phyloP scores from a whole-genome alignment of 495 filamentous ascomycete genomes.

The Podospora didyma region DNA sequence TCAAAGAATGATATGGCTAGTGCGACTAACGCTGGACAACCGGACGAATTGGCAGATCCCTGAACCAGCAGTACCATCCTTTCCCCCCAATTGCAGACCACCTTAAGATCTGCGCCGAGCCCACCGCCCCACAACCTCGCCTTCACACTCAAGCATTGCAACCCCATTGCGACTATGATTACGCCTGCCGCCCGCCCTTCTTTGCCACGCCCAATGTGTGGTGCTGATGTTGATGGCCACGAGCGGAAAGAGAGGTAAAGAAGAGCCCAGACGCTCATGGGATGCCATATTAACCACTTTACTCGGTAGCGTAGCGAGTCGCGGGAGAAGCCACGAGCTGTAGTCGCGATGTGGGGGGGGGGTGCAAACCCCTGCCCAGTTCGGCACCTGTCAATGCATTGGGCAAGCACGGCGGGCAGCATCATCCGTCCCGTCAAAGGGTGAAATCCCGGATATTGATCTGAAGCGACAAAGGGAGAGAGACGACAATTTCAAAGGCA shows the following conservation, averaged over 20 bases:
- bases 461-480: not conserved
- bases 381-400: not conserved
- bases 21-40: too few species aligned
- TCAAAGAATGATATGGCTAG: too few species aligned
- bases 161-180: too few species aligned
- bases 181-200: not conserved
- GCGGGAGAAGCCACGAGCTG: constrained; percentile 14
- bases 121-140: not conserved
- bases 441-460: constrained; percentile 16
- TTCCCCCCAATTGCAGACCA: not conserved
- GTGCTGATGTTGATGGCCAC: too few species aligned
- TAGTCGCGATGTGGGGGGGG: not conserved
- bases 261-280: not conserved
- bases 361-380: not conserved
- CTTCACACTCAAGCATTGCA: not conserved
- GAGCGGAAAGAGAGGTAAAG: not conserved
- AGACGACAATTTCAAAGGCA: not conserved
- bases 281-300: constrained; percentile 19
- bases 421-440: constrained; percentile 9
- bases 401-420: not conserved
- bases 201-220: constrained; percentile 9
- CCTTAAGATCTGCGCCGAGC: not conserved
- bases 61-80: too few species aligned
- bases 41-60: too few species aligned
- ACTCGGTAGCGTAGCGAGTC: constrained; percentile 21